Conservation (phyloP, 2,329 filamentous ascomycete genomes). For the Fusarium sp. region DNA sequence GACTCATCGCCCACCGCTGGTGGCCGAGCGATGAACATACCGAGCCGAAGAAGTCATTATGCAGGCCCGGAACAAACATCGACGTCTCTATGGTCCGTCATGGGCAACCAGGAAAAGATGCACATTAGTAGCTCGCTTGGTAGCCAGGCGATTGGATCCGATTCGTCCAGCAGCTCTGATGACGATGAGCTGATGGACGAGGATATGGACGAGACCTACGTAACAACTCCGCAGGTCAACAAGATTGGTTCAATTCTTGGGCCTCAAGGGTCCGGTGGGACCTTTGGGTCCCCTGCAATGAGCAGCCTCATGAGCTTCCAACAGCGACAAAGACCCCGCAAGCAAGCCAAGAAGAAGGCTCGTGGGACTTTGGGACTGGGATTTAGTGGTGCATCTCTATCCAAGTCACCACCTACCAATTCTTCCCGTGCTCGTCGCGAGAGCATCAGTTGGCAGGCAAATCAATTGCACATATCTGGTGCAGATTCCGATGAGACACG, state of each 20-base stretch:
- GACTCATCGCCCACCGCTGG: conserved; percentile 91
- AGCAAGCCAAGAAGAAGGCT: conserved; percentile 72
- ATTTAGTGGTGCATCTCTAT: conserved; percentile 65
- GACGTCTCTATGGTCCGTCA: conserved; percentile 78
- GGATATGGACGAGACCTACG: conserved; percentile 82
- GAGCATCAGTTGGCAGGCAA: conserved; percentile 90
- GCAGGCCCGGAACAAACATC: conserved; percentile 73
- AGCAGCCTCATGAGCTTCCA: conserved; percentile 87
- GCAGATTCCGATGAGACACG: conserved; percentile 76
- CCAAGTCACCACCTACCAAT: conserved; percentile 79
- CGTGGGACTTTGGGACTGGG: conserved; percentile 65
- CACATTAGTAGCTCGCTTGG: conserved; percentile 83
- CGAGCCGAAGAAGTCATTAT: conserved; percentile 65
- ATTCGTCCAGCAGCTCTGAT: conserved; percentile 80
- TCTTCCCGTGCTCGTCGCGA: conserved; percentile 75
- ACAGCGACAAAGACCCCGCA: conserved; percentile 78
- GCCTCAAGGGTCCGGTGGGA: conserved; percentile 65
- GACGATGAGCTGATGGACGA: conserved; percentile 80
- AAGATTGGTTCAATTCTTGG: conserved; percentile 66
- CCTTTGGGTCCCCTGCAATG: conserved; percentile 78
- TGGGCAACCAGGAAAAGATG: conserved; percentile 76
- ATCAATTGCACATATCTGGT: conserved; percentile 85
- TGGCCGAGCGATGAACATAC: conserved; percentile 74
- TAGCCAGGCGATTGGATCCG: conserved; percentile 79
- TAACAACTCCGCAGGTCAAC: conserved; percentile 83